Evolutionary conservation across 73 alveolate species (phyloP).

Genomic region (Symbiodinium natans): DNA sequence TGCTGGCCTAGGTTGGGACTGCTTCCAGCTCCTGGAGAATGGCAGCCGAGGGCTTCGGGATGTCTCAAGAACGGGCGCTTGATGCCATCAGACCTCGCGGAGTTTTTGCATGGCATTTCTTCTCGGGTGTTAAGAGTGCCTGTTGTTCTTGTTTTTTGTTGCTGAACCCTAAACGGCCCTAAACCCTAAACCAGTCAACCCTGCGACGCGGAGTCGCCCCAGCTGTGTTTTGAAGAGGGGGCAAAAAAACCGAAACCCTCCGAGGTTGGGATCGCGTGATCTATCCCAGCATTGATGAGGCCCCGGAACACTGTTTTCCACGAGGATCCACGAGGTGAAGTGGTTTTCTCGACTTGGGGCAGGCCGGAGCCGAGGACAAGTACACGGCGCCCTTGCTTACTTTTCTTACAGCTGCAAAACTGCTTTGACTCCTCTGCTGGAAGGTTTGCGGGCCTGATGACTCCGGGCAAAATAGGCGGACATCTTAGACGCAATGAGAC

Average conservation of each 20-base stretch:
- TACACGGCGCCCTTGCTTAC: conserved; percentile 33
- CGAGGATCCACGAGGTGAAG: not conserved
- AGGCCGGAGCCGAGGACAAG: conserved; percentile 85
- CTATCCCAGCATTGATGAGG: conserved; percentile 92
- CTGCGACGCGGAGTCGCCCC: no score
- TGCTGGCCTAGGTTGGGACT: conserved; percentile 50
- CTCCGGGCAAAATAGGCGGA: conserved; percentile 45
- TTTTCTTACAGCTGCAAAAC: no score
- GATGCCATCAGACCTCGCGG: no score
- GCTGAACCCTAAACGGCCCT: no score
- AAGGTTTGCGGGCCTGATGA: conserved; percentile 82
- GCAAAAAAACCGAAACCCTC: no score
- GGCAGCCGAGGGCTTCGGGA: conserved; percentile 17
- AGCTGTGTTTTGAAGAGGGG: no score
- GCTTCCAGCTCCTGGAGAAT: conserved; percentile 68
- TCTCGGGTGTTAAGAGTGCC: no score
- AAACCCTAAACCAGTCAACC: no score
- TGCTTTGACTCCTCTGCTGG: not conserved
- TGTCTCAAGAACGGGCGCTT: no score
- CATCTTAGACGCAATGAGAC: not conserved
- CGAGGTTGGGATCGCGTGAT: conserved; percentile 80
- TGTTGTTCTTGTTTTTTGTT: no score
- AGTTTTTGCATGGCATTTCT: no score
- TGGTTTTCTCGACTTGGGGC: not conserved
- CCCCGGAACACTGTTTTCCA: not conserved